A percentile compares a stretch with the other conserved stretches of the same genome.
phyloP scores from a whole-genome alignment of 805 yeast species.

The Ogataea saltuana region DNA sequence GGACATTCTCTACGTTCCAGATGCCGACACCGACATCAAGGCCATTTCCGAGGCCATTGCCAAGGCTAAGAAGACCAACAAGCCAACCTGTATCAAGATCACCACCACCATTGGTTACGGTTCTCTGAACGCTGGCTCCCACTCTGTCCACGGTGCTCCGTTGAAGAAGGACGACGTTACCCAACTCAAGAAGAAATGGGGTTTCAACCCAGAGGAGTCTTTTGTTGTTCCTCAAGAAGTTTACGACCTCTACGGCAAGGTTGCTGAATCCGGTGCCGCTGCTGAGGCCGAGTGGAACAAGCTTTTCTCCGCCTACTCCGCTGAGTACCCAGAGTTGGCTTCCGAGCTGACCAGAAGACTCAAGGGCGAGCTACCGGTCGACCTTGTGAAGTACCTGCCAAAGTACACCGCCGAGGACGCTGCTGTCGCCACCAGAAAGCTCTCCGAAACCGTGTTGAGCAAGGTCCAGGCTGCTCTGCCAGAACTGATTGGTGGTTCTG shows the following conservation, averaged over 20 bases:
- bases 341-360: constrained; percentile 81
- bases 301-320: constrained; percentile 58
- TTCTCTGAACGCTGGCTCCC: constrained; percentile 80
- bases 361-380: constrained; percentile 72
- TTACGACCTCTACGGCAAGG: constrained; percentile 61
- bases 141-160: constrained; percentile 95
- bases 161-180: constrained; percentile 88
- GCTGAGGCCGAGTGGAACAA: constrained; percentile 76
- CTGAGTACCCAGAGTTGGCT: constrained; percentile 75
- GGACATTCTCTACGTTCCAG: constrained; percentile 74
- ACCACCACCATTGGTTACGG: constrained; percentile 95
- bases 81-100: constrained; percentile 89
- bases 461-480: constrained; percentile 67
- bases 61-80: constrained; percentile 76
- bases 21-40: constrained; percentile 78
- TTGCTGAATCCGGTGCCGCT: constrained; percentile 61
- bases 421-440: constrained; percentile 92
- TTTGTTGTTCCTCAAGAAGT: constrained; percentile 86
- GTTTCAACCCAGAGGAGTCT: constrained; percentile 82
- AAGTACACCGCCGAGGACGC: constrained; percentile 72
- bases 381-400: constrained; percentile 81
- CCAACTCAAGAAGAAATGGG: constrained; percentile 80
- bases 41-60: constrained; percentile 72
- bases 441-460: constrained; percentile 78
- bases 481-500: constrained; percentile 96